Conservation (phyloP, 176 grass and related monocot species). For the Phoenix roebelenii region DNA sequence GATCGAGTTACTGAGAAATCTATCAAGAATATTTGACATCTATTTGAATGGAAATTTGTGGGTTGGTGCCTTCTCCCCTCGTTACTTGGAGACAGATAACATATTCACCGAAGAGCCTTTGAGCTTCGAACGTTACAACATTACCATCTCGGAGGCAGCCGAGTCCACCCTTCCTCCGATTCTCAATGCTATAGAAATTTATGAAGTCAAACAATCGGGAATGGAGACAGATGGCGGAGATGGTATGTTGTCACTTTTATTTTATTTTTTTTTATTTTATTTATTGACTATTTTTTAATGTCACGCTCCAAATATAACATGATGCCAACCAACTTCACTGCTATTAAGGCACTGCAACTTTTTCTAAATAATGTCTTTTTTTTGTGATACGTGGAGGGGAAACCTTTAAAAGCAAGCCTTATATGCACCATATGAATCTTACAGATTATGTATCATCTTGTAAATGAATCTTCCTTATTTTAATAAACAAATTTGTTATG, state of each 20-base stretch:
- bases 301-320: too few relatives aligned
- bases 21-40: conserved; percentile 2
- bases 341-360: too few relatives aligned
- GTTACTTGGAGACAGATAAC: conserved; percentile 1
- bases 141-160: conserved; percentile 12
- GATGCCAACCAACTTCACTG: too few relatives aligned
- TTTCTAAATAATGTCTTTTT: too few relatives aligned
- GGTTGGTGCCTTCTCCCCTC: background rate
- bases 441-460: too few relatives aligned
- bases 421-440: too few relatives aligned
- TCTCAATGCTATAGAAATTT: conserved; percentile 35
- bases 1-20: background rate
- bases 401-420: too few relatives aligned
- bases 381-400: too few relatives aligned
- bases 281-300: too few relatives aligned
- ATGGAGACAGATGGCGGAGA: conserved; percentile 21
- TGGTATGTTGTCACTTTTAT: conserved; percentile 8
- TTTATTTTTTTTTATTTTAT: too few relatives aligned
- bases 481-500: too few relatives aligned
- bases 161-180: conserved; percentile 19
- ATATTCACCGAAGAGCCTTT: background rate
- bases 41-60: conserved; percentile 1
- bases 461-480: too few relatives aligned
- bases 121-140: background rate
- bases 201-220: conserved; percentile 2